Evolutionary conservation across 2,329 filamentous ascomycete genomes (phyloP).

Genomic region (Colletotrichum sojae): DNA sequence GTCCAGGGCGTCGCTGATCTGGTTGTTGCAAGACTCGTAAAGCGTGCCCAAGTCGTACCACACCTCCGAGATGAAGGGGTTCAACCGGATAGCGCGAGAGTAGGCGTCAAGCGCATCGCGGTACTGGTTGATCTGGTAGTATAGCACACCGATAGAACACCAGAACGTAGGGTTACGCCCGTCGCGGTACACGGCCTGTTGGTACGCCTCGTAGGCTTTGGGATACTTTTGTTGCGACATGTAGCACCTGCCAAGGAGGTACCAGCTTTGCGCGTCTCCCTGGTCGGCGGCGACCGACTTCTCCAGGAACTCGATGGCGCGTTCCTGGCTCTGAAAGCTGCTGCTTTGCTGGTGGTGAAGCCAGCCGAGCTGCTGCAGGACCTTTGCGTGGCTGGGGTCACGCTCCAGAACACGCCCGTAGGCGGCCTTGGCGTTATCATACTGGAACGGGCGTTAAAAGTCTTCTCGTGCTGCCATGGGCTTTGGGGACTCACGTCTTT

Average conservation of each 20-base stretch:
- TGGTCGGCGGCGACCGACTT: slow-evolving; percentile 96
- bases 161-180: slow-evolving; percentile 98
- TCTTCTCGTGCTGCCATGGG: background rate
- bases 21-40: slow-evolving; percentile 99
- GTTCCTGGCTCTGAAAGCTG: slow-evolving; percentile 91
- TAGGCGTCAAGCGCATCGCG: slow-evolving; percentile 97
- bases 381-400: slow-evolving; percentile 97
- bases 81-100: slow-evolving; percentile 94
- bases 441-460: slow-evolving; percentile 68
- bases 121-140: slow-evolving; percentile 99
- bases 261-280: slow-evolving; percentile 97
- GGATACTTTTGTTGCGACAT: slow-evolving; percentile 99
- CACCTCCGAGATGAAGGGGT: slow-evolving; percentile 98
- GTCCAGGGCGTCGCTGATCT: slow-evolving; percentile 95
- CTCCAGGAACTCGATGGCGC: slow-evolving; percentile 96
- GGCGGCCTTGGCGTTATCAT: slow-evolving; percentile 91
- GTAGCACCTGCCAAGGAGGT: slow-evolving; percentile 96
- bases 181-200: slow-evolving; percentile 98
- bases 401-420: slow-evolving; percentile 95
- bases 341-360: slow-evolving; percentile 96
- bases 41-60: slow-evolving; percentile 98
- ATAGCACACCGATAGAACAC: slow-evolving; percentile 98
- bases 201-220: slow-evolving; percentile 98
- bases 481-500: slow-evolving; percentile 84
- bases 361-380: slow-evolving; percentile 97